Conservation (phyloP, 306 rosid genomes). For the Rubus parviflorus region DNA sequence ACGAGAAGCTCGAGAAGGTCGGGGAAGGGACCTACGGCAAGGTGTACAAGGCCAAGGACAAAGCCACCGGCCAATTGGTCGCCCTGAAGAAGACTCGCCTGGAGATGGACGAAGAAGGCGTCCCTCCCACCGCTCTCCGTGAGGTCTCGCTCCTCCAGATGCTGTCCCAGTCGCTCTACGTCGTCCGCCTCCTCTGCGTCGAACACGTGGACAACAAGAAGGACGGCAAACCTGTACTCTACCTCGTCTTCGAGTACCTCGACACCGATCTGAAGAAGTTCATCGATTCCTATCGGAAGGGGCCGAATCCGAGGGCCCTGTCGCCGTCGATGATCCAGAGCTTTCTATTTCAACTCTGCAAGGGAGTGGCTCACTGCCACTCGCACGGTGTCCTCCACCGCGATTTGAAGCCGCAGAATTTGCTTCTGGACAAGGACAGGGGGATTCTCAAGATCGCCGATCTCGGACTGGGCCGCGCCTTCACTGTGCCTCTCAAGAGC, state of each 20-base stretch:
- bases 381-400: slow-evolving; percentile 93
- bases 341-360: slow-evolving; percentile 86
- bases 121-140: slow-evolving; percentile 90
- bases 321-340: slow-evolving; percentile 55
- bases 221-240: slow-evolving; percentile 66
- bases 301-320: slow-evolving; percentile 53
- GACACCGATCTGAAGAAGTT: slow-evolving; percentile 93
- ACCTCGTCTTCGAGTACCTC: slow-evolving; percentile 84
- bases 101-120: slow-evolving; percentile 98
- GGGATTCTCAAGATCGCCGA: slow-evolving; percentile 91
- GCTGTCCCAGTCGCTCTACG: slow-evolving; percentile 89
- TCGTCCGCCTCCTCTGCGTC: slow-evolving; percentile 80
- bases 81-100: slow-evolving; percentile 87
- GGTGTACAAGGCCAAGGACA: slow-evolving; percentile 89
- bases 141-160: slow-evolving; percentile 89
- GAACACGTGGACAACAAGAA: slow-evolving; percentile 67
- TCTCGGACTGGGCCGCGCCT: slow-evolving; percentile 85
- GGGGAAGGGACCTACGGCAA: slow-evolving; percentile 98
- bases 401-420: slow-evolving; percentile 88
- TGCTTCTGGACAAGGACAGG: slow-evolving; percentile 69
- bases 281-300: slow-evolving; percentile 85
- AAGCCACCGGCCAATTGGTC: slow-evolving; percentile 68
- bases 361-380: slow-evolving; percentile 95
- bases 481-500: slow-evolving; percentile 92
- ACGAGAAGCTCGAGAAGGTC: slow-evolving; percentile 94